These are phyloP conservation scores for Chlamydomonas urium DNA, from an alignment of 139 green algal species.

Conservation along the genomic window DNA sequence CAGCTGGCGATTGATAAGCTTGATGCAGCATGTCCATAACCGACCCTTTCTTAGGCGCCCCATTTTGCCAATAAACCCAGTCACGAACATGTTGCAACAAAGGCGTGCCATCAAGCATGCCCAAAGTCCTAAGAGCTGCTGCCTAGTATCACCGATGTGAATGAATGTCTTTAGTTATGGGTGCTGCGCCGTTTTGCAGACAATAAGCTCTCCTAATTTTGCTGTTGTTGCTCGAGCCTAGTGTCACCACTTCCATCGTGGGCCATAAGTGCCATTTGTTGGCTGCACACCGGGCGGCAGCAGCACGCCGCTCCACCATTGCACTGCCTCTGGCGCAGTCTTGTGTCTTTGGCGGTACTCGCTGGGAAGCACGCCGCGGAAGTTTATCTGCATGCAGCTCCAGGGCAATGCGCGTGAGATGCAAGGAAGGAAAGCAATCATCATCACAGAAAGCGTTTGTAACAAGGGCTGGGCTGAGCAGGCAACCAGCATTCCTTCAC, in stretches of 20 bases:
- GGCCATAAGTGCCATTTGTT: conserved; percentile 30
- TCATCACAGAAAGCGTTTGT: not conserved
- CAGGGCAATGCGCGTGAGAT: not conserved
- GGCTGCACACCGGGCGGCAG: conserved; percentile 29
- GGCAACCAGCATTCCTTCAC: not conserved
- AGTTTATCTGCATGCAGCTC: conserved; percentile 22
- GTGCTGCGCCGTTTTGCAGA: too few relatives aligned
- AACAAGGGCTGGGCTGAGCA: not conserved
- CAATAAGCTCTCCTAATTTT: too few relatives aligned
- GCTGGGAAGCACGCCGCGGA: conserved; percentile 21
- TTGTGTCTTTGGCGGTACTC: conserved; percentile 13
- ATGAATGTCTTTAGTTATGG: too few relatives aligned
- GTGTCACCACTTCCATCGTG: conserved; percentile 16
- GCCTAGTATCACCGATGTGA: too few relatives aligned
- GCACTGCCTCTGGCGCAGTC: conserved; percentile 4
- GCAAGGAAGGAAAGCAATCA: not conserved
- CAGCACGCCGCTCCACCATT: conserved; percentile 40
- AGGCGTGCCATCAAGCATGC: too few relatives aligned
- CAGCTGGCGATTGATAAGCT: too few relatives aligned
- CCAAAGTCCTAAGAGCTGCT: too few relatives aligned
- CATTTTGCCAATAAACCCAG: too few relatives aligned
- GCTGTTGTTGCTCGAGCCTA: too few relatives aligned
- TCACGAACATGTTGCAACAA: too few relatives aligned
- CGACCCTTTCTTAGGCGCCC: too few relatives aligned
- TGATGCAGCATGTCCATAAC: too few relatives aligned